Evolutionary conservation across 345 rosid genomes (phyloP).

Genomic region (Melaleuca quinquenervia): DNA sequence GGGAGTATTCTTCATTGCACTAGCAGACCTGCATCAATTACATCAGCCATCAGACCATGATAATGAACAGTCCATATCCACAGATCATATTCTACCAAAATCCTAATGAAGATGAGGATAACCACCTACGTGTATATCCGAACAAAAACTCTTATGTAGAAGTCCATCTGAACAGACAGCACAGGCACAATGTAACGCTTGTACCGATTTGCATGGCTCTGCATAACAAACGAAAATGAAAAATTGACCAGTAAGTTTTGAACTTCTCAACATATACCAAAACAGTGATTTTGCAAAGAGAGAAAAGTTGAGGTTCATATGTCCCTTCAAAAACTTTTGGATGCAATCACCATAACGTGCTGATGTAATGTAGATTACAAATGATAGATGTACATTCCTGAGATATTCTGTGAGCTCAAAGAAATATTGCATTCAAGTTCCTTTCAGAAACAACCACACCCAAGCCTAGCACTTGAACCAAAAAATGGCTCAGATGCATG

Average conservation of each 20-base stretch:
- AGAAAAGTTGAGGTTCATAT: not conserved
- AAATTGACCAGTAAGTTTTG: not conserved
- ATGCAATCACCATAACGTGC: not conserved
- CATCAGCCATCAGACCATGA: slow-evolving; percentile 1
- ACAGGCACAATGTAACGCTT: slow-evolving; percentile 96
- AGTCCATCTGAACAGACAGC: slow-evolving; percentile 90
- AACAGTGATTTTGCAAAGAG: not conserved
- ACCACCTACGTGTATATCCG: slow-evolving; percentile 80
- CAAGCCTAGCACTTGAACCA: not conserved
- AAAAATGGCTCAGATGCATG: not conserved
- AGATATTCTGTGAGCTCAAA: not conserved
- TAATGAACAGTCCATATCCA: not conserved
- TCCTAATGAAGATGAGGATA: not conserved
- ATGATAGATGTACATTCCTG: not conserved
- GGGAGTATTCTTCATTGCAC: slow-evolving; percentile 98
- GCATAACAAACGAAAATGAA: slow-evolving; percentile 9
- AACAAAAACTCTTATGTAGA: slow-evolving; percentile 91
- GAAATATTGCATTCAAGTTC: not conserved
- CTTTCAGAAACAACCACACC: not conserved
- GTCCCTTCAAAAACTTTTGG: not conserved
- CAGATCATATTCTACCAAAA: not conserved
- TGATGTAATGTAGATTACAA: not conserved
- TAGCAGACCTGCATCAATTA: slow-evolving; percentile 70
- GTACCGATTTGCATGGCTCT: slow-evolving; percentile 99
- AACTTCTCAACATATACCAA: not conserved